Conservation (phyloP, 2,329 filamentous ascomycete genomes). For the Cladosporium austrohemisphaericum region DNA sequence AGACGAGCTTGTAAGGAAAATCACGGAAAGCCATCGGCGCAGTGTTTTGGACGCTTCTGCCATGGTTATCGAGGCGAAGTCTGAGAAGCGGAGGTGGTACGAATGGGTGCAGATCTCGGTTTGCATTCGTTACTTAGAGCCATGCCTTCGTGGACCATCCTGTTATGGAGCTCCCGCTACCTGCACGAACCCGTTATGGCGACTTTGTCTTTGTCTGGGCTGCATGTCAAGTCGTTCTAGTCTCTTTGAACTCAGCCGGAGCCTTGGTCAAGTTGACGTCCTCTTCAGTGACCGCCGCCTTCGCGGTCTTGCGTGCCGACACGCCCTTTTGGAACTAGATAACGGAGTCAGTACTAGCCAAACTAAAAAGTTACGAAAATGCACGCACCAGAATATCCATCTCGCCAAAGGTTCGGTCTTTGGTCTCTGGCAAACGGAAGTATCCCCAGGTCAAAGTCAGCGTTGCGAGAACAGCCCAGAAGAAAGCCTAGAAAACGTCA, state of each 20-base stretch:
- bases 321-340: slow-evolving; percentile 10
- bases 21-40: no score
- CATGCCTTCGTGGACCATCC: no score
- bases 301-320: slow-evolving; percentile 11
- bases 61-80: no score
- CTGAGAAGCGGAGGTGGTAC: no score
- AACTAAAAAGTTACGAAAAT: not conserved
- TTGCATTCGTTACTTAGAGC: no score
- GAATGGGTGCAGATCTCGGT: no score
- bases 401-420: slow-evolving; percentile 35
- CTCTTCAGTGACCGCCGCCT: slow-evolving; percentile 9
- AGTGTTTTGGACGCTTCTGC: no score
- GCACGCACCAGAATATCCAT: slow-evolving; percentile 34
- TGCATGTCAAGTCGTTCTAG: no score
- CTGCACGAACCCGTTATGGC: no score
- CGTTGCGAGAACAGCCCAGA: slow-evolving; percentile 26
- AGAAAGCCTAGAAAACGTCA: slow-evolving; percentile 21
- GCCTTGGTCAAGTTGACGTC: slow-evolving; percentile 10
- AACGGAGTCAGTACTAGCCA: not conserved
- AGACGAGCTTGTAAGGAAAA: no score
- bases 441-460: slow-evolving; percentile 28
- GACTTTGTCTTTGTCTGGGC: no score
- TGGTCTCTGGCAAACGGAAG: slow-evolving; percentile 35
- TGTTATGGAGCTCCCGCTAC: not conserved
- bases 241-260: not conserved